Evolutionary conservation across 2,329 filamentous ascomycete genomes (phyloP).

Genomic region (Cadophora gregata): DNA sequence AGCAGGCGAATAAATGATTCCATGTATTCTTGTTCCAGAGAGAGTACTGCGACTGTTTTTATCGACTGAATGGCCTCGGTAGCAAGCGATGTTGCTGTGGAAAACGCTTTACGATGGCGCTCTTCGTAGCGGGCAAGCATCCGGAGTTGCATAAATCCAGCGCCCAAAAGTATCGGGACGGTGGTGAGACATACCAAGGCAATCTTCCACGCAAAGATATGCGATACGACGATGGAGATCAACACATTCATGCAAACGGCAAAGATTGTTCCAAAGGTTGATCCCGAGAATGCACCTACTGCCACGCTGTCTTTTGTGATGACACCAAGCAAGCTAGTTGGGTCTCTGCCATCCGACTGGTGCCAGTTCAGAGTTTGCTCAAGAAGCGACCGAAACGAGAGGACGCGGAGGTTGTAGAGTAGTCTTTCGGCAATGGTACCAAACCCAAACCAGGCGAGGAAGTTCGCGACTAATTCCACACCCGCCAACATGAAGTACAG

Average conservation of each 20-base stretch:
- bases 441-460: conserved; percentile 50
- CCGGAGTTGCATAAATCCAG: conserved; percentile 57
- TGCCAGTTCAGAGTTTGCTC: conserved; percentile 74
- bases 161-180: conserved; percentile 68
- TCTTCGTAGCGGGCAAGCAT: conserved; percentile 67
- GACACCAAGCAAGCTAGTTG: conserved; percentile 65
- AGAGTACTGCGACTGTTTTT: conserved; percentile 63
- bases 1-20: conserved; percentile 60
- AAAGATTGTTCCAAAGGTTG: conserved; percentile 71
- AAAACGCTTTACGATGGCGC: conserved; percentile 67
- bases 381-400: conserved; percentile 66
- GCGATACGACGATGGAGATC: conserved; percentile 69
- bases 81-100: conserved; percentile 60
- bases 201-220: conserved; percentile 77
- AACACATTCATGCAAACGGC: conserved; percentile 72
- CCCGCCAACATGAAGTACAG: conserved; percentile 17
- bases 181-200: conserved; percentile 55
- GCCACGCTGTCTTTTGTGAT: conserved; percentile 74
- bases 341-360: conserved; percentile 67
- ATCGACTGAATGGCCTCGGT: conserved; percentile 71
- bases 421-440: conserved; percentile 67
- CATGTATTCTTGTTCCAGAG: conserved; percentile 59
- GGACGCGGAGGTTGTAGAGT: conserved; percentile 58
- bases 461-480: conserved; percentile 8
- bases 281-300: conserved; percentile 71